These are phyloP conservation scores for Ophiostoma populinum DNA, from an alignment of 2,329 filamentous ascomycete species.

Conservation along the genomic window DNA sequence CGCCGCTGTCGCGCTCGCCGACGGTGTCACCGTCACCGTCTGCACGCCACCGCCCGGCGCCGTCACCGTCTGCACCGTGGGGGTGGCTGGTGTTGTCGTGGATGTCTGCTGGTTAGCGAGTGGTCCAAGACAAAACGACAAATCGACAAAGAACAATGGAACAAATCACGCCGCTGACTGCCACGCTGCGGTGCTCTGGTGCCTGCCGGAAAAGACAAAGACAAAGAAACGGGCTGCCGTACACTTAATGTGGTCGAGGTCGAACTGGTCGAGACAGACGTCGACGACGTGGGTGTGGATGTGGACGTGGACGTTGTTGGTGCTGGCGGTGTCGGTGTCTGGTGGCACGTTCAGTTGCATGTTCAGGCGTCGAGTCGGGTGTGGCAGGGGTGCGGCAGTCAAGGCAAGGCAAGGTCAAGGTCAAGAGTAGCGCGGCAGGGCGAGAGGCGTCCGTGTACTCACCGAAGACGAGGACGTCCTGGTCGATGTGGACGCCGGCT, in stretches of 20 bases:
- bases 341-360: constrained; percentile 7
- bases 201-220: neutral
- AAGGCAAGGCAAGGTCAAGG: too few species aligned
- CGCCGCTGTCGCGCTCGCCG: constrained; percentile 1
- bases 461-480: constrained; percentile 5
- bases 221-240: constrained; percentile 2
- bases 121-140: neutral
- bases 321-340: constrained; percentile 4
- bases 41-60: constrained; percentile 29
- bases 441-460: too few species aligned
- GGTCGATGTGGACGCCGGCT: neutral
- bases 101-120: constrained; percentile 3
- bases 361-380: neutral
- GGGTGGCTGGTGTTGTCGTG: constrained; percentile 7
- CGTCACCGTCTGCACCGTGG: constrained; percentile 35
- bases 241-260: constrained; percentile 7
- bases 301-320: constrained; percentile 1
- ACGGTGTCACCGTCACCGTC: constrained; percentile 36
- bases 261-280: neutral
- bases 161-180: too few species aligned
- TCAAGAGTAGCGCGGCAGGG: neutral
- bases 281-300: neutral
- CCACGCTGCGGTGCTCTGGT: neutral
- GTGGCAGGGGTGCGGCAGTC: neutral
- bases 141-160: neutral